A percentile compares a stretch with the other conserved stretches of the same genome.
Evolutionary conservation across 495 filamentous ascomycete genomes (phyloP).

Genomic region (Penicillium steckii): DNA sequence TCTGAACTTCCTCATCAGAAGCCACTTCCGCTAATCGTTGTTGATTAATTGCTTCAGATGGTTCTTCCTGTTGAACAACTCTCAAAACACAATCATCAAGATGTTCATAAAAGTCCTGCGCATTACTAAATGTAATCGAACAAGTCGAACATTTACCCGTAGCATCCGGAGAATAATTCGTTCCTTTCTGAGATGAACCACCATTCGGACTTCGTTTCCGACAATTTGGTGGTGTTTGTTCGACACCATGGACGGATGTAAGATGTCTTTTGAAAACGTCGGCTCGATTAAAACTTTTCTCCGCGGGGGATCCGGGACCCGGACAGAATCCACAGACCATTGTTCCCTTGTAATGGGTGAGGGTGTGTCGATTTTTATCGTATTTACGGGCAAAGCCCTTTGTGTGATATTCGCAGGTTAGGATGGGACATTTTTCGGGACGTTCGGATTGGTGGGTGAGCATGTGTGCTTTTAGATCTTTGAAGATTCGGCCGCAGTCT

Average conservation of each 20-base stretch:
- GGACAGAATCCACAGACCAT: slow-evolving; percentile 99
- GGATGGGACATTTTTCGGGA: slow-evolving; percentile 95
- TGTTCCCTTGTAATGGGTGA: slow-evolving; percentile 98
- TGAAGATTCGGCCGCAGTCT: slow-evolving; percentile 88
- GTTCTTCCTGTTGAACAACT: slow-evolving; percentile 96
- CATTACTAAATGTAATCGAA: slow-evolving; percentile 83
- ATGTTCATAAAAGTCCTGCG: slow-evolving; percentile 99
- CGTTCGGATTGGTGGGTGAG: slow-evolving; percentile 92
- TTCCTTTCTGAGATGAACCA: slow-evolving; percentile 50
- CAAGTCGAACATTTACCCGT: slow-evolving; percentile 97
- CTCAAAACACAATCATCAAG: slow-evolving; percentile 97
- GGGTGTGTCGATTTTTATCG: slow-evolving; percentile 96
- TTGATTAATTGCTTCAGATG: slow-evolving; percentile 94
- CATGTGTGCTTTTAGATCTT: slow-evolving; percentile 94
- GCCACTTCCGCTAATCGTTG: slow-evolving; percentile 77
- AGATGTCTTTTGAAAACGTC: slow-evolving; percentile 99
- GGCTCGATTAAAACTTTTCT: slow-evolving; percentile 98
- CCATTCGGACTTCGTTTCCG: slow-evolving; percentile 73
- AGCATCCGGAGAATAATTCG: slow-evolving; percentile 65
- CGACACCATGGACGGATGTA: slow-evolving; percentile 89
- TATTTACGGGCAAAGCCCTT: slow-evolving; percentile 98
- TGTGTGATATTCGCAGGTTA: slow-evolving; percentile 88
- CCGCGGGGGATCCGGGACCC: slow-evolving; percentile 83
- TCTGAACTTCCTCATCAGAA: slow-evolving; percentile 75
- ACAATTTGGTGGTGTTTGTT: slow-evolving; percentile 94